phyloP scores from a whole-genome alignment of 345 rosid genomes.

The Aurinia saxatilis region DNA sequence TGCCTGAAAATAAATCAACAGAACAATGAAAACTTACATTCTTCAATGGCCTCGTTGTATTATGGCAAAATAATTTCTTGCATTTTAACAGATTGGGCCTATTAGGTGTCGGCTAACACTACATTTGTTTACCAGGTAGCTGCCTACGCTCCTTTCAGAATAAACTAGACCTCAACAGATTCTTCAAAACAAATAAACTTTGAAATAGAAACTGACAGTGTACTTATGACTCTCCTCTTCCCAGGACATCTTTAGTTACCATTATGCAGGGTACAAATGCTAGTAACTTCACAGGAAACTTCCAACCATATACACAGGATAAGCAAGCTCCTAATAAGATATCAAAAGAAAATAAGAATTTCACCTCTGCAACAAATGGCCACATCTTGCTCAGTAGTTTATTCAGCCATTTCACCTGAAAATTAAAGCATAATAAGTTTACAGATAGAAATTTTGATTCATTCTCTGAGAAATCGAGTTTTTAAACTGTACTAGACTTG shows the following conservation, averaged over 20 bases:
- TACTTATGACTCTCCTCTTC: slow-evolving; percentile 7
- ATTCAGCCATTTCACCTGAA: slow-evolving; percentile 98
- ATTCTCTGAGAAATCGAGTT: background rate
- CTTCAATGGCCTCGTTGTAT: background rate
- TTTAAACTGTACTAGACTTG: background rate
- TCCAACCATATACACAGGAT: background rate
- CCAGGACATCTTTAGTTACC: slow-evolving; percentile 2
- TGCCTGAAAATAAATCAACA: slow-evolving; percentile 50
- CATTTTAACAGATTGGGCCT: slow-evolving; percentile 8
- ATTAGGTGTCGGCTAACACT: background rate
- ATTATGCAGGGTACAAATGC: background rate
- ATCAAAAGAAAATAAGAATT: slow-evolving; percentile 7
- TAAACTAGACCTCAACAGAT: slow-evolving; percentile 4
- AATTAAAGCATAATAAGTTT: slow-evolving; percentile 2
- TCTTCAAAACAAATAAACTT: background rate
- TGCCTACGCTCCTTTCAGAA: background rate
- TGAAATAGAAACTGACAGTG: background rate
- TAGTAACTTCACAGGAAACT: background rate
- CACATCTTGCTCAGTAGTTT: slow-evolving; percentile 87
- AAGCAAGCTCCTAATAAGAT: background rate
- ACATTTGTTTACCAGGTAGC: background rate
- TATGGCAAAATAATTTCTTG: background rate
- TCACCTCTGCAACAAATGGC: slow-evolving; percentile 97
- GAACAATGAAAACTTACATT: slow-evolving; percentile 14
- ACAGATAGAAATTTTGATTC: background rate